Conservation (phyloP, 306 rosid species). For the Alnus rubra region DNA sequence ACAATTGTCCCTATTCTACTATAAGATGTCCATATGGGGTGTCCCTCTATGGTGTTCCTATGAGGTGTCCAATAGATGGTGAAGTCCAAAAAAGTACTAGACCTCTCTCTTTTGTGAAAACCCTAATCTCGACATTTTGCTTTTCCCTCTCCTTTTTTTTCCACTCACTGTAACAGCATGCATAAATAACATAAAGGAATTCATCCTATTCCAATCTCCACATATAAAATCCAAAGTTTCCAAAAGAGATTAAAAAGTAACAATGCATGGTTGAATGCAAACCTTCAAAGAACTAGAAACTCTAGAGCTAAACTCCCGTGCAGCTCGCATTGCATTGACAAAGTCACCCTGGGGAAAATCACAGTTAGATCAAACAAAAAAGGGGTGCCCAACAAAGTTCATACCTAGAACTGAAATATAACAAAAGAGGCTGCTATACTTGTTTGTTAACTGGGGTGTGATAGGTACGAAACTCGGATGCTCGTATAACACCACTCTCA, state of each 20-base stretch:
- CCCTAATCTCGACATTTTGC: background rate
- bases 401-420: conserved; percentile 23
- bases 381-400: conserved; percentile 1
- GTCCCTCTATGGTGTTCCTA: too few species aligned
- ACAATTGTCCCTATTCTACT: too few species aligned
- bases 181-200: background rate
- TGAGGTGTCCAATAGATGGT: too few species aligned
- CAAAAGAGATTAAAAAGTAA: conserved; percentile 9
- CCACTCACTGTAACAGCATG: background rate
- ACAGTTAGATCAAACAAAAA: conserved; percentile 31
- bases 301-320: conserved; percentile 76
- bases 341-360: conserved; percentile 71
- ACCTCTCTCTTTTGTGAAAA: too few species aligned
- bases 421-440: conserved; percentile 46
- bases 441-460: conserved; percentile 90
- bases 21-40: too few species aligned
- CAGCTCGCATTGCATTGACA: conserved; percentile 83
- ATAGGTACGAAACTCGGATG: conserved; percentile 95
- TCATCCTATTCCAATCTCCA: conserved; percentile 14
- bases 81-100: too few species aligned
- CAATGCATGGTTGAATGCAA: conserved; percentile 26
- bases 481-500: conserved; percentile 68
- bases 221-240: background rate
- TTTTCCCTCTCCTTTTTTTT: background rate
- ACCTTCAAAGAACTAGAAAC: conserved; percentile 81